Conservation (phyloP, 202 grass and related monocot genomes). For the Setaria italica region DNA sequence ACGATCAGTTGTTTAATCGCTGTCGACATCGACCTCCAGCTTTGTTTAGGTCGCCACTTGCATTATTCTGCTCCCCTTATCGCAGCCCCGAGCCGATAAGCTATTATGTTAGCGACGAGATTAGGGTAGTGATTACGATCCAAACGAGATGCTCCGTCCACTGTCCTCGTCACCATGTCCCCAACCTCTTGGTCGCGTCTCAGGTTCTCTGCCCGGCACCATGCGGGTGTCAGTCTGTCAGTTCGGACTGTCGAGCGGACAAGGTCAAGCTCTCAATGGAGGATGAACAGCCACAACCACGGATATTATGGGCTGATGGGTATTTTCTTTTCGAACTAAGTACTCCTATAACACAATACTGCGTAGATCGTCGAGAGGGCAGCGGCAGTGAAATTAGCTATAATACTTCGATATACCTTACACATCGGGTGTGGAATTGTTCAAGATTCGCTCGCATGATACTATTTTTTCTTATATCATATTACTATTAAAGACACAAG, state of each 20-base stretch:
- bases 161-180: slow-evolving; percentile 34
- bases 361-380: not conserved
- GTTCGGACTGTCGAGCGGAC: not conserved
- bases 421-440: not conserved
- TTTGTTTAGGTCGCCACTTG: slow-evolving; percentile 40
- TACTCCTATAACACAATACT: too few relatives aligned
- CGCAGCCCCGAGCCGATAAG: slow-evolving; percentile 30
- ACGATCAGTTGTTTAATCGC: slow-evolving; percentile 35
- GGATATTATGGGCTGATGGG: not conserved
- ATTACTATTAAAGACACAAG: too few relatives aligned
- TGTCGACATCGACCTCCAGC: slow-evolving; percentile 1
- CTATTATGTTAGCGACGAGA: slow-evolving; percentile 12
- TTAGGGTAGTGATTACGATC: slow-evolving; percentile 34
- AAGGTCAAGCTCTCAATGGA: slow-evolving; percentile 16
- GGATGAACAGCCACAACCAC: not conserved
- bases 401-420: too few relatives aligned
- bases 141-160: slow-evolving; percentile 14
- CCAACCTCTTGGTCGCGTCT: slow-evolving; percentile 36
- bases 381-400: not conserved
- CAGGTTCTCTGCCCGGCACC: slow-evolving; percentile 38
- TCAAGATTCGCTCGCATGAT: not conserved
- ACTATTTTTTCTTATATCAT: not conserved
- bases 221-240: slow-evolving; percentile 30
- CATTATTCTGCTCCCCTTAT: slow-evolving; percentile 6
- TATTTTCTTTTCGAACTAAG: too few relatives aligned